Evolutionary conservation across 2,329 filamentous ascomycete genomes (phyloP).

Genomic region (Colletotrichum zoysiae): DNA sequence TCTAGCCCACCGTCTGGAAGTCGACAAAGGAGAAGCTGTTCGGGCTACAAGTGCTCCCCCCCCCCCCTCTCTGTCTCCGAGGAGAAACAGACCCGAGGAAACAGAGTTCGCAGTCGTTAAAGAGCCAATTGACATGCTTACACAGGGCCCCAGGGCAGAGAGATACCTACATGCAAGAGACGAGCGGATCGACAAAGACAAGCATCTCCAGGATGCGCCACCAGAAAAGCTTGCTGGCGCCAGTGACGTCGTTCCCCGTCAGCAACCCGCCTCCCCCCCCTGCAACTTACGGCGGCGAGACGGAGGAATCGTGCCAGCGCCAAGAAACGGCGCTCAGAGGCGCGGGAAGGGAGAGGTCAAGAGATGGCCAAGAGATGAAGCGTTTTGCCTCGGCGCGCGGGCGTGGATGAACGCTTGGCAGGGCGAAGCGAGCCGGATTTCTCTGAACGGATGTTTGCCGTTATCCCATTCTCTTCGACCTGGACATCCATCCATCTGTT

Average conservation of each 20-base stretch:
- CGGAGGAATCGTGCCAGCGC: slow-evolving; percentile 25
- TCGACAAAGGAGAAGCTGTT: neutral
- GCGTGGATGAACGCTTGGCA: slow-evolving; percentile 28
- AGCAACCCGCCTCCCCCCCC: neutral
- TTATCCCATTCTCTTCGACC: neutral
- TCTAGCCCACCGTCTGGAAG: neutral
- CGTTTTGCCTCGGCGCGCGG: slow-evolving; percentile 30
- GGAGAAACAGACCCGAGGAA: neutral
- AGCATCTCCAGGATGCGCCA: slow-evolving; percentile 32
- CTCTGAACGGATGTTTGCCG: neutral
- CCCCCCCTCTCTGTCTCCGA: neutral
- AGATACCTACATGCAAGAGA: neutral
- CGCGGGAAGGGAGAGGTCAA: slow-evolving; percentile 15
- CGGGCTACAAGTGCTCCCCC: neutral
- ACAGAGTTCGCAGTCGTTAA: neutral
- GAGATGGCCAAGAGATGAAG: slow-evolving; percentile 41
- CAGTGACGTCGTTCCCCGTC: slow-evolving; percentile 25
- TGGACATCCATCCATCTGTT: neutral
- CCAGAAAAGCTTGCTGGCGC: slow-evolving; percentile 33
- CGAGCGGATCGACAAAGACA: slow-evolving; percentile 24
- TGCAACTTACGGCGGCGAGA: neutral
- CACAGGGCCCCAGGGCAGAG: neutral
- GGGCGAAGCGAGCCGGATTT: neutral
- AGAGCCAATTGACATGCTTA: slow-evolving; percentile 12
- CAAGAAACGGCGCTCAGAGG: slow-evolving; percentile 14